Evolutionary conservation across 2,329 filamentous ascomycete genomes (phyloP).

Genomic region (Phialocephala subalpina): DNA sequence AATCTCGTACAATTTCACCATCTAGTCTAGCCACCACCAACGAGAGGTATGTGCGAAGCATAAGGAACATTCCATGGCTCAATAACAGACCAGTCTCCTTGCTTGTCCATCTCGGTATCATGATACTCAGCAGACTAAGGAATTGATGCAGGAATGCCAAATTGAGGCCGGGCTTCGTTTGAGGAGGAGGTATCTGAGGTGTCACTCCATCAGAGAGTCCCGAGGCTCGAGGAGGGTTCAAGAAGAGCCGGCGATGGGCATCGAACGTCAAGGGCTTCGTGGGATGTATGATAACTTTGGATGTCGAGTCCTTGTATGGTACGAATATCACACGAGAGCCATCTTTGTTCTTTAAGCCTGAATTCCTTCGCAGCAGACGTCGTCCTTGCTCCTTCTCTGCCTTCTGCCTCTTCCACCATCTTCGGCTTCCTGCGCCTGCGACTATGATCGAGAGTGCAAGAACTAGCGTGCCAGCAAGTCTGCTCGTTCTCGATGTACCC

Average conservation of each 20-base stretch:
- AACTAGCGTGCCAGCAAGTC: conserved; percentile 77
- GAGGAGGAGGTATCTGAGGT: conserved; percentile 78
- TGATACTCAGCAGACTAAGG: conserved; percentile 93
- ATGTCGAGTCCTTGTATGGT: conserved; percentile 85
- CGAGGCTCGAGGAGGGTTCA: conserved; percentile 87
- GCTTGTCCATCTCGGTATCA: conserved; percentile 94
- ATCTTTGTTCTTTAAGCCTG: conserved; percentile 92
- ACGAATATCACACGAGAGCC: conserved; percentile 95
- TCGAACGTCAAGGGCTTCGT: conserved; percentile 96
- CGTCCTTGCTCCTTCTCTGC: conserved; percentile 84
- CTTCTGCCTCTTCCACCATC: conserved; percentile 76
- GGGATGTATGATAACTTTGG: conserved; percentile 88
- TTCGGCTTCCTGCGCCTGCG: conserved; percentile 78
- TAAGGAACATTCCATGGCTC: conserved; percentile 87
- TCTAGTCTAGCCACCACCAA: conserved; percentile 92
- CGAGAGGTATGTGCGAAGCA: conserved; percentile 93
- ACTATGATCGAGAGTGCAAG: conserved; percentile 82
- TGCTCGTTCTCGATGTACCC: conserved; percentile 73
- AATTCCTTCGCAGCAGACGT: conserved; percentile 87
- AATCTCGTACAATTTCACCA: conserved; percentile 93
- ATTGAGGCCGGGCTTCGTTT: conserved; percentile 94
- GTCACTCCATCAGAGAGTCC: conserved; percentile 73
- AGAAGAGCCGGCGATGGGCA: conserved; percentile 90
- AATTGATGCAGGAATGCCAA: conserved; percentile 97
- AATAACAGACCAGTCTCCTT: conserved; percentile 93